Evolutionary conservation across 805 yeast species (phyloP).

Genomic region (Schwanniomyces yamadae): DNA sequence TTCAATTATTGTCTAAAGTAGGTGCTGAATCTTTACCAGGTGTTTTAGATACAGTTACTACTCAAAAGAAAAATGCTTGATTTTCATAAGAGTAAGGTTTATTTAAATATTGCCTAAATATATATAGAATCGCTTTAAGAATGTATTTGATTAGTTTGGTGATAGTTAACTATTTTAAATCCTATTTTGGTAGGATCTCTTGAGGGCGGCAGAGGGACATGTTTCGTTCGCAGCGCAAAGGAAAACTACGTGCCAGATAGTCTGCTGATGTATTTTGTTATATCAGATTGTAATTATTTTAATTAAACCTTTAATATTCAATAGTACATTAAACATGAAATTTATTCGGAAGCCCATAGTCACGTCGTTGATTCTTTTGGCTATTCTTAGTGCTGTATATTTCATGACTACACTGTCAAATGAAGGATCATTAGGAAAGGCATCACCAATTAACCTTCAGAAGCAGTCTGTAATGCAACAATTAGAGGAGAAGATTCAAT

Average conservation of each 20-base stretch:
- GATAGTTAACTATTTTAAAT: not conserved
- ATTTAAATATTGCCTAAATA: not conserved
- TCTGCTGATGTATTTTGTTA: not conserved
- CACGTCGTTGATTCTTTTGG: constrained; percentile 22
- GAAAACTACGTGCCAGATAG: not conserved
- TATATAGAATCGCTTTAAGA: not conserved
- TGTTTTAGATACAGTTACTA: constrained; percentile 59
- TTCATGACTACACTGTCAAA: constrained; percentile 21
- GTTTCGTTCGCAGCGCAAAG: no score
- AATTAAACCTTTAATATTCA: not conserved
- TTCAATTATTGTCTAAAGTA: constrained; percentile 50
- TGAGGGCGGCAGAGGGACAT: no score
- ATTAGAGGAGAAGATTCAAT: no score
- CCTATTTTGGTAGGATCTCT: no score
- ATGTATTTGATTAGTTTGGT: not conserved
- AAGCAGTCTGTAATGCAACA: not conserved
- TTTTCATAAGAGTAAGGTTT: not conserved
- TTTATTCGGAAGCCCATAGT: constrained; percentile 25
- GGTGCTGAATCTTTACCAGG: constrained; percentile 70
- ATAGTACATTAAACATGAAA: constrained; percentile 17
- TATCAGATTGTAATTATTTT: not conserved
- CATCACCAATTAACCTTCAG: constrained; percentile 18
- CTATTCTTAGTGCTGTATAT: constrained; percentile 26
- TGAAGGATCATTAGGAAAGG: constrained; percentile 18
- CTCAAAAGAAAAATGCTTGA: constrained; percentile 33